A percentile compares a stretch with the other conserved stretches of the same genome.
phyloP scores from a whole-genome alignment of 2,329 filamentous ascomycete genomes.

The Phialophora macrospora region DNA sequence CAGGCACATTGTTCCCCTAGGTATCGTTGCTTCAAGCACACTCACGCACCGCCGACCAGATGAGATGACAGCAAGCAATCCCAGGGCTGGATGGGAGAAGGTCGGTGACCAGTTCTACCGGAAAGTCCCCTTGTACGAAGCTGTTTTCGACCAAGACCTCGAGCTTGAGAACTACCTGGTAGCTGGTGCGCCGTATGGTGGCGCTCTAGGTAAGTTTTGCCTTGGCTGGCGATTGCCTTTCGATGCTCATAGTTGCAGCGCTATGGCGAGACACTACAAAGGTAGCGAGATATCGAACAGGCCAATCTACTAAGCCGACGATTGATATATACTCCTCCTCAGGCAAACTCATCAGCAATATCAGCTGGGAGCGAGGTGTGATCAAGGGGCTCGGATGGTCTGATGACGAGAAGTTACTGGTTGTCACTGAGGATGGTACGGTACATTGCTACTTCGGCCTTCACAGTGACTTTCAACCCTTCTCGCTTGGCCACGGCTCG shows the following conservation, averaged over 20 bases:
- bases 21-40: background rate
- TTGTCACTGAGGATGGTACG: constrained; percentile 85
- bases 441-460: constrained; percentile 89
- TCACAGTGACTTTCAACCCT: constrained; percentile 94
- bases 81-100: constrained; percentile 91
- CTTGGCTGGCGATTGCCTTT: background rate
- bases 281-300: constrained; percentile 75
- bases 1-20: background rate
- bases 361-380: constrained; percentile 86
- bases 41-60: background rate
- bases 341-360: constrained; percentile 81
- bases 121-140: constrained; percentile 90
- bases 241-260: constrained; percentile 58
- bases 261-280: constrained; percentile 88
- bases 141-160: constrained; percentile 87
- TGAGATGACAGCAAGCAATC: constrained; percentile 58
- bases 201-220: constrained; percentile 76
- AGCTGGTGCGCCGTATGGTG: constrained; percentile 88
- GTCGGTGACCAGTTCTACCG: constrained; percentile 94
- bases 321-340: constrained; percentile 96
- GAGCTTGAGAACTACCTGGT: constrained; percentile 95
- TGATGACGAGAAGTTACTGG: constrained; percentile 87
- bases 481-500: constrained; percentile 85
- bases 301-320: constrained; percentile 73
- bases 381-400: constrained; percentile 95